Percentiles rank a stretch among this genome's conserved stretches.
Conservation (phyloP, 1,284 basidiomycete species). For the Ceratobasidium sp. region DNA sequence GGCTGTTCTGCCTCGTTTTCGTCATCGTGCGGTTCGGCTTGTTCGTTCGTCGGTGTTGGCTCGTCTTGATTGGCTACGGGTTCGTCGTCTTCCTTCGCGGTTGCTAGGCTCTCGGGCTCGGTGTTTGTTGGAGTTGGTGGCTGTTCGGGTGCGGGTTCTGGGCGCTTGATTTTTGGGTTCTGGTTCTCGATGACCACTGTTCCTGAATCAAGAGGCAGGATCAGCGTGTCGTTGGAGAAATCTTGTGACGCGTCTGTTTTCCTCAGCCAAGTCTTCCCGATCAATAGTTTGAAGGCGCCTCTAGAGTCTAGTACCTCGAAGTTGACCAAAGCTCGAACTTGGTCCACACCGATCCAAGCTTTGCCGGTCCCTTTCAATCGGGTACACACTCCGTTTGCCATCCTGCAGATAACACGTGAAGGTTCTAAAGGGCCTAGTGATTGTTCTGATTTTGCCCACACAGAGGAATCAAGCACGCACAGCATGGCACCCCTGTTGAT, state of each 20-base stretch:
- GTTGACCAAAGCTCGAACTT: neutral
- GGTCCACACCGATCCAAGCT: too few species aligned
- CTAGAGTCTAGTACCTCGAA: constrained; percentile 24
- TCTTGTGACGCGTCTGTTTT: neutral
- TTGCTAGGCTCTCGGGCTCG: too few species aligned
- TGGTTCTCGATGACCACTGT: too few species aligned
- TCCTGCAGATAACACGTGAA: constrained; percentile 17
- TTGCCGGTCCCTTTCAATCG: neutral
- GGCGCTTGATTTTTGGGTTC: too few species aligned
- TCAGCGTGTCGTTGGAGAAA: neutral
- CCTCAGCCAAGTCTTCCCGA: constrained; percentile 25
- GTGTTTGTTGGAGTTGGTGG: too few species aligned
- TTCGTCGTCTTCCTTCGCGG: too few species aligned
- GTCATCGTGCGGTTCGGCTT: too few species aligned
- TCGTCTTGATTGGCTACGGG: too few species aligned
- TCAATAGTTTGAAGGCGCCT: constrained; percentile 7
- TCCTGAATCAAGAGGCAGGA: too few species aligned
- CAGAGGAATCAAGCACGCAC: constrained; percentile 5
- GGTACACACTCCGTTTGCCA: constrained; percentile 22
- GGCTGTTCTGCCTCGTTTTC: too few species aligned
- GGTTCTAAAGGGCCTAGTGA: neutral
- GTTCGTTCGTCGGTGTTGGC: too few species aligned
- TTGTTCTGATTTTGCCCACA: constrained; percentile 3
- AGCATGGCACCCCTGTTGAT: constrained; percentile 22
- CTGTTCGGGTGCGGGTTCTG: too few species aligned